Conservation (phyloP, 2,329 filamentous ascomycete genomes). For the Rutstroemia sp. region DNA sequence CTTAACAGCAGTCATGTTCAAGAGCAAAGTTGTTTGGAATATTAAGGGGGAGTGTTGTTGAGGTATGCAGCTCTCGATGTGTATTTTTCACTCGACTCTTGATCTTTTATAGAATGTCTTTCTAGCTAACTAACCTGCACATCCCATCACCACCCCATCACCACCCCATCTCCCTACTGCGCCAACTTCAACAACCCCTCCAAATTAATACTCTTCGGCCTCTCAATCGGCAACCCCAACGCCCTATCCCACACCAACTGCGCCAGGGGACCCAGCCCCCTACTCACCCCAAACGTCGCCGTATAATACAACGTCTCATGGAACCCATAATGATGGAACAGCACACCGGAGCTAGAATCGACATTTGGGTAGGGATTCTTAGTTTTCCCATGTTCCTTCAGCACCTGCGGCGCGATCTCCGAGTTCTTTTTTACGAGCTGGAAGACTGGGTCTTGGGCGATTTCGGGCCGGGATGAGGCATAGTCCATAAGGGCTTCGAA, state of each 20-base stretch:
- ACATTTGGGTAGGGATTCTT: slow-evolving; percentile 98
- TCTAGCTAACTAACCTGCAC: too few species aligned
- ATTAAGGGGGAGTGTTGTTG: too few species aligned
- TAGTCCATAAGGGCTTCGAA: slow-evolving; percentile 98
- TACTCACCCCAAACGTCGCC: slow-evolving; percentile 61
- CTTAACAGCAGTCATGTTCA: too few species aligned
- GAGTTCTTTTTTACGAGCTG: slow-evolving; percentile 90
- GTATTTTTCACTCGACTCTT: too few species aligned
- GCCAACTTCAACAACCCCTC: slow-evolving; percentile 70
- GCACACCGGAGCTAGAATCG: slow-evolving; percentile 83
- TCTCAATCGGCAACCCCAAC: slow-evolving; percentile 88
- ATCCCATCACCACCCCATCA: background rate
- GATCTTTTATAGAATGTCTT: too few species aligned
- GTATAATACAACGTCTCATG: slow-evolving; percentile 94
- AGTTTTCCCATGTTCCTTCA: slow-evolving; percentile 95
- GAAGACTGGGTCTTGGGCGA: slow-evolving; percentile 83
- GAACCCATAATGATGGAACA: slow-evolving; percentile 98
- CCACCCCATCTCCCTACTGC: slow-evolving; percentile 27
- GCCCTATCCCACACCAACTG: slow-evolving; percentile 96
- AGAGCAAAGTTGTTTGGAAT: too few species aligned
- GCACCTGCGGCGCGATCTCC: slow-evolving; percentile 79
- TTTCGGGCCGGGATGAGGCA: slow-evolving; percentile 75
- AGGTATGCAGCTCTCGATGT: background rate
- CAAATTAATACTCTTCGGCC: slow-evolving; percentile 95
- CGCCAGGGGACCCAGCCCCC: slow-evolving; percentile 76